Base-by-base conservation (phyloP, 352 stramenopile species). In the Sclerospora graminicola region DNA sequence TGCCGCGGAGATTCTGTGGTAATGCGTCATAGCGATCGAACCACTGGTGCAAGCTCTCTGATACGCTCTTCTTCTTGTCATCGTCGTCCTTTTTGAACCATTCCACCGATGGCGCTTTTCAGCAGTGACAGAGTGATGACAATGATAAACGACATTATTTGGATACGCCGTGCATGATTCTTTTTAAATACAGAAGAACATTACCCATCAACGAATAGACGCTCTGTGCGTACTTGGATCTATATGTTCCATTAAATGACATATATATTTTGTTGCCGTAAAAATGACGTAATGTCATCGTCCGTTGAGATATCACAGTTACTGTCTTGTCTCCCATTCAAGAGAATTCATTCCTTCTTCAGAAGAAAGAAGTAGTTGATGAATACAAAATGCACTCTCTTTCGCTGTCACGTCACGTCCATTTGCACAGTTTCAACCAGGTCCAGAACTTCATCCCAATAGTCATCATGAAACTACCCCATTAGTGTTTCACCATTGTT, bases 71-170 rank as follows among this genome's bases (percentile, higher is more conserved):
- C n/a, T n/a, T n/a, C n/a, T n/a, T n/a, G n/a, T n/a, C n/a, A n/a
- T n/a, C n/a, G n/a, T n/a, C n/a, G n/a, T n/a, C n/a, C n/a, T n/a
- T n/a, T n/a, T n/a, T n/a, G n/a, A n/a, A n/a, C n/a, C 26, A 89
- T 60, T 14, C 70, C 53, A 15, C 70, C 50, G 49, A 89, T 87
- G 0, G 78, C 75, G n/a, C 72, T 72, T 19, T 87, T 8, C 29
- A 49, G 27, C 63, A 78, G 8, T 54, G 54, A 33, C 74, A 87
- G 21, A 89, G 56, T n/a, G 74, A 70, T 18, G 70, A 68, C 20
- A 28, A 87, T 82, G 20, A 79, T 72, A 51, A 84, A 89, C 8
- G 78, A 78, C 21, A 82, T n/a, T n/a, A n/a, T n/a, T n/a, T n/a
- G n/a, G n/a, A n/a, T n/a, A n/a, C n/a, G n/a, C n/a, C n/a, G n/a